Conservation (phyloP, 768 basidiomycete genomes). For the Rossbeevera mucosa region DNA sequence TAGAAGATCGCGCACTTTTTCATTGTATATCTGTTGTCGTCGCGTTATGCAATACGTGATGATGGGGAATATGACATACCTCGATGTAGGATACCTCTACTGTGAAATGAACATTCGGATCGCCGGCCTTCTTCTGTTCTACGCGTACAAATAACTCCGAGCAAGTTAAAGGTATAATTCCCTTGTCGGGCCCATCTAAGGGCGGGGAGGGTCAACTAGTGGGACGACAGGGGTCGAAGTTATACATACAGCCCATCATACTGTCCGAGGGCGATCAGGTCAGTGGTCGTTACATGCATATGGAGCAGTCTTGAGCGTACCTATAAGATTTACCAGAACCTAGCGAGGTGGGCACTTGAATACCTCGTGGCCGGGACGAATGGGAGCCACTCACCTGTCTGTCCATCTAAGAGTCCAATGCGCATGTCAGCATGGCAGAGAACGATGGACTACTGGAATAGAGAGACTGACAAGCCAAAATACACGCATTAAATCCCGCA, state of each 20-base stretch:
- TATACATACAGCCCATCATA: conserved; percentile 90
- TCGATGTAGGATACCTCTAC: conserved; percentile 99
- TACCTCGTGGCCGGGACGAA: not conserved
- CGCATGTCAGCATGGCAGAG: not conserved
- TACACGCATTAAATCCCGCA: conserved; percentile 95
- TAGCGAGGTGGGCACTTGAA: conserved; percentile 27
- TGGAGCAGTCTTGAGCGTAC: conserved; percentile 39
- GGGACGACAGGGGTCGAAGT: conserved; percentile 1
- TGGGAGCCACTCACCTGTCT: conserved; percentile 62
- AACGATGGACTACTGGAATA: not conserved
- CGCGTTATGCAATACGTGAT: not conserved
- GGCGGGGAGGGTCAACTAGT: conserved; percentile 5
- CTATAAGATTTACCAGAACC: conserved; percentile 93
- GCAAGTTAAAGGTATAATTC: conserved; percentile 95
- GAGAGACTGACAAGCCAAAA: conserved; percentile 86
- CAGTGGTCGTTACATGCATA: conserved; percentile 1
- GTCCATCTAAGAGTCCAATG: conserved; percentile 49
- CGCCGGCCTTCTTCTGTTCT: conserved; percentile 52
- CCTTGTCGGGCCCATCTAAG: conserved; percentile 89
- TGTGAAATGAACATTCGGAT: conserved; percentile 72
- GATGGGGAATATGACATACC: conserved; percentile 39
- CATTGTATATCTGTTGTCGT: conserved; percentile 77
- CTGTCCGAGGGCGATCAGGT: conserved; percentile 37
- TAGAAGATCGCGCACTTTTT: conserved; percentile 94
- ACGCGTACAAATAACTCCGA: conserved; percentile 88